Evolutionary conservation across 176 grass and related monocot species (phyloP).

Genomic region (Eragrostis curvula): DNA sequence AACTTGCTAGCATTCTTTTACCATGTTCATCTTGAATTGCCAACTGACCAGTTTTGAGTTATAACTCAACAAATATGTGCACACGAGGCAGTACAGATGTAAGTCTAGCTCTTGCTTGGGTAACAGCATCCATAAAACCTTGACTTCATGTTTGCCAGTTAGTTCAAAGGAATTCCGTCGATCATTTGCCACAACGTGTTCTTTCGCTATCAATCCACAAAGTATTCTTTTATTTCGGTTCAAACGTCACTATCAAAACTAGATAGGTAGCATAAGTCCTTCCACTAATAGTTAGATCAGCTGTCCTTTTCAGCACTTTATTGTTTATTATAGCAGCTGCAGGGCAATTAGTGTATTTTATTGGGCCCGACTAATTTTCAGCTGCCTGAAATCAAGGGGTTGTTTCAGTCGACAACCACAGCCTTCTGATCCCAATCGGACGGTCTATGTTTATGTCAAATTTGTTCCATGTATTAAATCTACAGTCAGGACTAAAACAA

Average conservation of each 20-base stretch:
- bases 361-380: too few species aligned
- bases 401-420: too few species aligned
- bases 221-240: background rate
- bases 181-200: background rate
- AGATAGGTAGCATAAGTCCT: slow-evolving; percentile 17
- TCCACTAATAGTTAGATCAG: slow-evolving; percentile 36
- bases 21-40: background rate
- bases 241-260: slow-evolving; percentile 28
- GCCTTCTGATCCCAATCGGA: too few species aligned
- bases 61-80: background rate
- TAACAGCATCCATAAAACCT: background rate
- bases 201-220: background rate
- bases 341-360: background rate
- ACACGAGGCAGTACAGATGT: background rate
- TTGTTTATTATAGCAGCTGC: slow-evolving; percentile 10
- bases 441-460: too few species aligned
- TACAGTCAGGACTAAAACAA: too few species aligned
- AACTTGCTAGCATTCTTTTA: background rate
- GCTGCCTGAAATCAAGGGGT: too few species aligned
- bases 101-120: background rate
- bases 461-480: too few species aligned
- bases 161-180: slow-evolving; percentile 3
- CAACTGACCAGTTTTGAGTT: background rate
- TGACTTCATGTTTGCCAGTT: slow-evolving; percentile 1
- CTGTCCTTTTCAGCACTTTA: slow-evolving; percentile 35